Evolutionary conservation across 345 rosid species (phyloP), one percentile per base, ranked within the genome.

Genomic region (Citrus trifoliata): DNA sequence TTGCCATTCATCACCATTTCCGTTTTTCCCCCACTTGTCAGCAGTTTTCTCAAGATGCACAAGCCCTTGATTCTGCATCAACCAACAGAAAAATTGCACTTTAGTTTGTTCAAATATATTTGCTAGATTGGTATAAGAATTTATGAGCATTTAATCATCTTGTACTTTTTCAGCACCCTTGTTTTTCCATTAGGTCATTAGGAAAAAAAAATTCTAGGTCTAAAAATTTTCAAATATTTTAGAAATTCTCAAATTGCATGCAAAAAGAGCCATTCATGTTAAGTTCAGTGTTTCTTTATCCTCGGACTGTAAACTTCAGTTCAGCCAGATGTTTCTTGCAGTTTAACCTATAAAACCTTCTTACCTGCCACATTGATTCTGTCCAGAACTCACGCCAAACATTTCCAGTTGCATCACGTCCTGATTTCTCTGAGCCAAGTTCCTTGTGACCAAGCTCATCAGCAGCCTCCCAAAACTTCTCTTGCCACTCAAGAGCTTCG

Each of bases 1-100:
- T 83, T 87, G 96, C 98, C 99, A 95, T 80, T 95, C 97, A 24
- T 88, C 98, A 42, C 92, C 95, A 65, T 76, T 60, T 7, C 95
- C 94, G 27, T 94, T 93, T 92, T 90, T 95, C 55, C 98, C 99
- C 99, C 98, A 95, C 79, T 95, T 95, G 83, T 95, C 94, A 58
- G 99, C 99, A 18, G 89, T 91, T 88, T 95, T 95, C 87, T 92
- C 96, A 71, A 95, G 89, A 86, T 95, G 95, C 63, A 88, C 76
- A 64, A 91, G 79, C 61, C 97, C 99, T 70, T 78, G 46, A 21
- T 87, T 88, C 98, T 95, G 90, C 69, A 80, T 24, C 69, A 64
- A 78, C 33, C 8, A 37, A 37, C 32, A 73, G 71, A 58, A 63
- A 51, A 58, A 3, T 13, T 10, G 59, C 13, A 21, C n/a, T 76